phyloP scores from a whole-genome alignment of 257 asterid genomes.

The Parsonsia alboflavescens region DNA sequence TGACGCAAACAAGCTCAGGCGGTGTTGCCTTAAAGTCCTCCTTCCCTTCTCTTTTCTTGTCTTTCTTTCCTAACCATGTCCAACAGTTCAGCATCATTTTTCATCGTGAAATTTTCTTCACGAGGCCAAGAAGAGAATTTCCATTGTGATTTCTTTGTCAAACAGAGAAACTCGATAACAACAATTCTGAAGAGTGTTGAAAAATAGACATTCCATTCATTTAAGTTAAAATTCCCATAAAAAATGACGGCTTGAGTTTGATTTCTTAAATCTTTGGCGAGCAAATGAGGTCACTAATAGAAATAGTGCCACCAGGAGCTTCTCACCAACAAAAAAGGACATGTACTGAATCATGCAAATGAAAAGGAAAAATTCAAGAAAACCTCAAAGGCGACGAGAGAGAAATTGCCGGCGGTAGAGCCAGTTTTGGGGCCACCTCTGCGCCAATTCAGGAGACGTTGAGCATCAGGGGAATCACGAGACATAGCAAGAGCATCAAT shows the following conservation, averaged over 20 bases:
- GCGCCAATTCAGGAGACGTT: slow-evolving; percentile 85
- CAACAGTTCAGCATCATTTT: not conserved
- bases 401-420: slow-evolving; percentile 70
- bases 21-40: not conserved
- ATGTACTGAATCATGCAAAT: not conserved
- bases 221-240: not conserved
- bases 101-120: not conserved
- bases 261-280: not conserved
- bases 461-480: slow-evolving; percentile 86
- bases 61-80: not conserved
- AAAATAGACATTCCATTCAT: not conserved
- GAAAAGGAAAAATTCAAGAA: not conserved
- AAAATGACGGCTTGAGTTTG: not conserved
- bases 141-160: not conserved
- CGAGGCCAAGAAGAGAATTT: not conserved
- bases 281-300: not conserved
- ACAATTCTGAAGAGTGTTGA: not conserved
- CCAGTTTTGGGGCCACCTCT: slow-evolving; percentile 86
- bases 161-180: not conserved
- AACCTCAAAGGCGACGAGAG: slow-evolving; percentile 75
- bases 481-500: slow-evolving; percentile 89
- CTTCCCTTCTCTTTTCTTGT: not conserved
- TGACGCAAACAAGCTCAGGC: not conserved
- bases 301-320: not conserved
- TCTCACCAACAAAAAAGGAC: not conserved